A percentile compares a stretch with the other conserved stretches of the same genome.
Evolutionary conservation across 2,329 filamentous ascomycete species (phyloP).

Genomic region (Ophidiomyces ophidiicola): DNA sequence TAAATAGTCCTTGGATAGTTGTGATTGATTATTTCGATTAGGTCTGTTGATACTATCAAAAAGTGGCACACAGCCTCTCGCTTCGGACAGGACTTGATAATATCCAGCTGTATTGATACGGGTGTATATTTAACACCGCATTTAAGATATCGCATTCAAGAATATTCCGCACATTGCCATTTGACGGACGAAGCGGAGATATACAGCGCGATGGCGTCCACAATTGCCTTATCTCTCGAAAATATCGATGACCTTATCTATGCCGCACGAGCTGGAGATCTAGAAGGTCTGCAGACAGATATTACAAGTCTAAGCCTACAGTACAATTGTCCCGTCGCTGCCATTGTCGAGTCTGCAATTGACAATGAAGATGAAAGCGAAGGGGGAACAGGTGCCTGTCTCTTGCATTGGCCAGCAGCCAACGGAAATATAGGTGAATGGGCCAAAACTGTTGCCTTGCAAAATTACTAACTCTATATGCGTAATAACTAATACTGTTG

Average conservation of each 20-base stretch:
- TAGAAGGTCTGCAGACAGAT: slow-evolving; percentile 50
- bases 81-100: too few relatives aligned
- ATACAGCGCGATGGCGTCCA: neutral
- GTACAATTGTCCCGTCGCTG: slow-evolving; percentile 47
- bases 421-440: slow-evolving; percentile 70
- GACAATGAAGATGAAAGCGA: slow-evolving; percentile 69
- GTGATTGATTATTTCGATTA: too few relatives aligned
- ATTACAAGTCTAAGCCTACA: slow-evolving; percentile 51
- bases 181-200: neutral
- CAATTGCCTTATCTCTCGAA: slow-evolving; percentile 51
- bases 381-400: slow-evolving; percentile 34
- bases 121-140: too few relatives aligned
- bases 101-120: too few relatives aligned
- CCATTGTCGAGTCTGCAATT: slow-evolving; percentile 56
- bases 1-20: too few relatives aligned
- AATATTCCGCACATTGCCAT: too few relatives aligned
- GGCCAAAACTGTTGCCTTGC: slow-evolving; percentile 29
- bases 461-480: slow-evolving; percentile 35
- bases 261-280: slow-evolving; percentile 66
- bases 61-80: too few relatives aligned
- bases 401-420: slow-evolving; percentile 80
- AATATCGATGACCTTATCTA: slow-evolving; percentile 88
- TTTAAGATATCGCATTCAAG: too few relatives aligned
- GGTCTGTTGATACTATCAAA: too few relatives aligned
- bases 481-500: too few relatives aligned